Percentiles rank a stretch among this genome's conserved stretches.
phyloP scores from a whole-genome alignment of 495 filamentous ascomycete species.

The Neurospora cerealis region DNA sequence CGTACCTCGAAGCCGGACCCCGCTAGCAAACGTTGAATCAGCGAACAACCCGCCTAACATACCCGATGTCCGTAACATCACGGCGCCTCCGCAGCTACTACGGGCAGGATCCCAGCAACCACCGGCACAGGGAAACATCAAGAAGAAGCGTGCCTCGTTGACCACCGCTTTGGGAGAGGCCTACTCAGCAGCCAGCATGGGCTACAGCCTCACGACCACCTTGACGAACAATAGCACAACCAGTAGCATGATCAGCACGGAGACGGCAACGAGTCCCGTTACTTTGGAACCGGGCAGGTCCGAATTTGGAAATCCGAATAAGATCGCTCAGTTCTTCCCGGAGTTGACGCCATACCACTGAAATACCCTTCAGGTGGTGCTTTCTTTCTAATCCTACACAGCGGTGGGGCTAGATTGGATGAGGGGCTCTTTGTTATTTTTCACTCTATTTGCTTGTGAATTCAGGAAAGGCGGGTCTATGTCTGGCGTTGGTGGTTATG shows the following conservation, averaged over 20 bases:
- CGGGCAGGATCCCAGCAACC: slow-evolving; percentile 7
- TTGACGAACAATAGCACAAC: slow-evolving; percentile 2
- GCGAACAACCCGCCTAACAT: slow-evolving; percentile 4
- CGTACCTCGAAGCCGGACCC: slow-evolving; percentile 21
- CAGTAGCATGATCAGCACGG: neutral
- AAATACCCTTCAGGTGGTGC: neutral
- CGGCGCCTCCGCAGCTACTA: slow-evolving; percentile 11
- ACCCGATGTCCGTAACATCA: slow-evolving; percentile 18
- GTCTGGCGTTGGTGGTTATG: neutral
- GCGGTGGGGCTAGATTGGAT: neutral
- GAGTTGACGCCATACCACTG: slow-evolving; percentile 14
- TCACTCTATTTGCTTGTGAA: neutral
- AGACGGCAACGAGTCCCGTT: slow-evolving; percentile 9
- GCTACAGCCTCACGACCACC: neutral
- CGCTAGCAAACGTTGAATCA: slow-evolving; percentile 25
- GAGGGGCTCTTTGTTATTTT: neutral
- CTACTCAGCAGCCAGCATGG: neutral
- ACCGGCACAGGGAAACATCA: slow-evolving; percentile 38
- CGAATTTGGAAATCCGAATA: slow-evolving; percentile 27
- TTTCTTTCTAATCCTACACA: neutral
- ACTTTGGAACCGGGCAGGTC: slow-evolving; percentile 18
- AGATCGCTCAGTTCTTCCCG: slow-evolving; percentile 28
- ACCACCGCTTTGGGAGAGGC: slow-evolving; percentile 16
- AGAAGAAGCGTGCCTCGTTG: slow-evolving; percentile 38
- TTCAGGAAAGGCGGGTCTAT: neutral